Evolutionary conservation across 1,284 basidiomycete species (phyloP), one percentile per base, ranked within the genome.

Genomic region (Abortiporus biennis): DNA sequence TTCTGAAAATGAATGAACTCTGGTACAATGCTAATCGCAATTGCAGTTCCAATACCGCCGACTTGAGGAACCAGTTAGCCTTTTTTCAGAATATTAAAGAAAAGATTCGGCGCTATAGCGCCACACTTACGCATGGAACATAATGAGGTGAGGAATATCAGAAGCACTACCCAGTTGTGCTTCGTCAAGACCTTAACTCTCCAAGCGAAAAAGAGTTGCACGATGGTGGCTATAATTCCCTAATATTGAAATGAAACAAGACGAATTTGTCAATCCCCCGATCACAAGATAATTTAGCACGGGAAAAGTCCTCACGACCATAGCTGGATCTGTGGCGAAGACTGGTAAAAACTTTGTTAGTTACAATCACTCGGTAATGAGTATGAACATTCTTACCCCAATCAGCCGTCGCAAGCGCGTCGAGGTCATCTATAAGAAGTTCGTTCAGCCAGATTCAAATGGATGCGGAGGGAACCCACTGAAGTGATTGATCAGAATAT

Each of bases 11-110:
- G 17, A 1, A 43, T 34, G 44, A 63, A 66, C 16, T 49, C 50
- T 0, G 52, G 51, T 3, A 61, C 56, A 11, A 62, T 46, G n/a
- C 53, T 53, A 21, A 56, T 50, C 17, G 58, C 62, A 13, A 64
- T 48, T 2, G 62, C 42, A 4, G 62, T 58, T 16, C 62, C 61
- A n/a, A 65, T 50, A 13, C 59, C 59, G 20, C 52, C 56, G 20
- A 59, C 62, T 64, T n/a, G n/a, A n/a, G n/a, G n/a, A n/a, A n/a
- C n/a, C n/a, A n/a, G n/a, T n/a, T n/a, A n/a, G n/a, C n/a, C n/a
- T n/a, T n/a, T n/a, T n/a, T n/a, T n/a, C n/a, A n/a, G n/a, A n/a
- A 38, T 23, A 13, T 6, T 29, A 8, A 9, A 29, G 27, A 29
- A 29, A 29, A 29, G n/a, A n/a, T n/a, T n/a, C n/a, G n/a, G n/a